Evolutionary conservation across 495 filamentous ascomycete genomes (phyloP).

Genomic region (Venustampulla echinocandica): DNA sequence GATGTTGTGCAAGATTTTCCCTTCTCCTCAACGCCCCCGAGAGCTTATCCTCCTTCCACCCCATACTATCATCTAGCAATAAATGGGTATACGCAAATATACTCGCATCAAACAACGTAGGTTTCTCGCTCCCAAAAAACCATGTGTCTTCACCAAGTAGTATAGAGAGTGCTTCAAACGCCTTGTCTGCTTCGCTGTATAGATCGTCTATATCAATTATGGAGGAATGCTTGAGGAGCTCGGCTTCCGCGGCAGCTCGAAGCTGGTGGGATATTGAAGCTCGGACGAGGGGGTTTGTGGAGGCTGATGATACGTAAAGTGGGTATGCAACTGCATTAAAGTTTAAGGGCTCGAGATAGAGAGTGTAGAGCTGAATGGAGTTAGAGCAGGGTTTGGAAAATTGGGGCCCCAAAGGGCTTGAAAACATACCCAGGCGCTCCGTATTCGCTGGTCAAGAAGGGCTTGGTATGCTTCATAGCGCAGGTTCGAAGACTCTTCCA

Average conservation of each 20-base stretch:
- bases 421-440: slow-evolving; percentile 72
- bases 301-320: slow-evolving; percentile 60
- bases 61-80: slow-evolving; percentile 40
- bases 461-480: slow-evolving; percentile 72
- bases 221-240: slow-evolving; percentile 56
- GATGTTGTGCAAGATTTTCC: slow-evolving; percentile 20
- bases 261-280: slow-evolving; percentile 51
- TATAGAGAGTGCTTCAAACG: slow-evolving; percentile 66
- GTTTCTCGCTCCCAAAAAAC: slow-evolving; percentile 55
- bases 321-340: slow-evolving; percentile 50
- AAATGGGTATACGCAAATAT: slow-evolving; percentile 90
- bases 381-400: slow-evolving; percentile 9
- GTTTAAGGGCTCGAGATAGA: slow-evolving; percentile 67
- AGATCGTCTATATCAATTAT: slow-evolving; percentile 55
- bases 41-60: slow-evolving; percentile 23
- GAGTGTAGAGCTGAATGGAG: slow-evolving; percentile 52
- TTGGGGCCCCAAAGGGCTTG: too few relatives aligned
- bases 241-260: slow-evolving; percentile 57
- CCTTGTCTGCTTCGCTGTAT: slow-evolving; percentile 58
- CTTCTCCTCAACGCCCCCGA: slow-evolving; percentile 18
- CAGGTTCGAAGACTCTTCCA: slow-evolving; percentile 45
- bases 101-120: slow-evolving; percentile 74
- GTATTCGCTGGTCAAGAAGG: slow-evolving; percentile 70
- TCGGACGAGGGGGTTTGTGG: slow-evolving; percentile 55
- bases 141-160: slow-evolving; percentile 55